These are phyloP conservation scores for sweet orange (Citrus sinensis) DNA, from an alignment of 345 rosid genomes.

Conservation along the genomic window DNA sequence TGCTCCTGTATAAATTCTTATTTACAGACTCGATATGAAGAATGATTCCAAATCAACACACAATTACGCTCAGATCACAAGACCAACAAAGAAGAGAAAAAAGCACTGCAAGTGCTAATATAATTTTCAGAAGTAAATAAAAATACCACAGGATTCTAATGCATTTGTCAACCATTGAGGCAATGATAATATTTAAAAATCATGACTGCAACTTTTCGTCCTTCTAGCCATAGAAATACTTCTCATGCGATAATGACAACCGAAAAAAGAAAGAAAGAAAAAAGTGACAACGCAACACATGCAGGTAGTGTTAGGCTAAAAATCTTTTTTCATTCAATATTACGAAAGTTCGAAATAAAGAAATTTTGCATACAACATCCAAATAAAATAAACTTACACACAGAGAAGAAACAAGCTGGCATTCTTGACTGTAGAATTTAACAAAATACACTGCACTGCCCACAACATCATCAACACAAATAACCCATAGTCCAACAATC, in stretches of 20 bases:
- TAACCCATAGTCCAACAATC: neutral
- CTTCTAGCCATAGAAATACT: neutral
- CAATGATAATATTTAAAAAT: neutral
- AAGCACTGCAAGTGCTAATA: neutral
- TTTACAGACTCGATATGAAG: too few species aligned
- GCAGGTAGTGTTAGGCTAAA: neutral
- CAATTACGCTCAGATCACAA: neutral
- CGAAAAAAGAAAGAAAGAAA: neutral
- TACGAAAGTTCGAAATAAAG: neutral
- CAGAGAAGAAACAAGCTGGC: neutral
- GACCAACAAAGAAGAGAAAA: neutral
- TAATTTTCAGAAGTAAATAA: neutral
- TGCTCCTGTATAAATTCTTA: neutral
- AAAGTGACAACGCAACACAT: too few species aligned
- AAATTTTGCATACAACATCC: neutral
- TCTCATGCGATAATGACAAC: neutral
- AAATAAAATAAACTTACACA: neutral
- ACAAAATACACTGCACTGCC: neutral
- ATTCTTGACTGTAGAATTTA: neutral
- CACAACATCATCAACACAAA: neutral
- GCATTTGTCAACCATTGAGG: neutral
- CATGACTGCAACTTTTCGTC: neutral
- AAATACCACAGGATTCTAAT: neutral
- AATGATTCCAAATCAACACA: neutral
- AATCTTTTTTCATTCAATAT: neutral